Evolutionary conservation across 768 basidiomycete genomes (phyloP), one percentile per base, ranked within the genome.

Genomic region (Suillus ampliporus): DNA sequence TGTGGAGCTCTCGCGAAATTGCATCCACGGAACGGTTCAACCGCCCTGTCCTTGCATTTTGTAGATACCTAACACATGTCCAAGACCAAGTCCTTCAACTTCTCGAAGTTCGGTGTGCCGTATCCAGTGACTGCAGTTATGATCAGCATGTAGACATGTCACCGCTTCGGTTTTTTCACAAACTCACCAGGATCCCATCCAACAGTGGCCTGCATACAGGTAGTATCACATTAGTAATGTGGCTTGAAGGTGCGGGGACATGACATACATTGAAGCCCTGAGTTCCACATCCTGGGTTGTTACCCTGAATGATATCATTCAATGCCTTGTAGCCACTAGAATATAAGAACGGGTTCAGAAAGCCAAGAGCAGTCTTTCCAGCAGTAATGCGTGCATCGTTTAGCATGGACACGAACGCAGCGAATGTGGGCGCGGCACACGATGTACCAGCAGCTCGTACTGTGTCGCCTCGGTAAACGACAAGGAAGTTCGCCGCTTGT

Each of bases 301-400:
- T 82, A 0, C 89, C 89, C 10, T 68, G 58, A 0, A 83, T 85
- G 66, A 90, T 83, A 65, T 90, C 89, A 60, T 86, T 88, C 60
- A 89, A 76, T 0, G 66, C 69, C 5, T 62, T 10, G 19, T 62
- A 64, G 0, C 77, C 78, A 21, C 44, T 63, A 15, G 67, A 58
- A 69, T 90, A 90, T 3, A 90, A 60, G 52, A 87, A 76, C 2
- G 87, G 89, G 71, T 90, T 90, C 63, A 91, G 75, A 74, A 89
- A 89, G 0, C 89, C 89, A n/a, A 90, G 74, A 28, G 87, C 61
- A 11, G 74, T 67, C 56, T 77, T 73, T 0, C 78, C 76, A 0
- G 75, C 76, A 3, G 74, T 72, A 28, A 89, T 71, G 9, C 86
- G 82, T 2, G 82, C 86, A 61, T 90, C 88, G 58, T 90, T 90